Percentiles rank a stretch among this genome's conserved stretches.
phyloP scores from a whole-genome alignment of 768 basidiomycete species.

The Boletus tomentosulus region DNA sequence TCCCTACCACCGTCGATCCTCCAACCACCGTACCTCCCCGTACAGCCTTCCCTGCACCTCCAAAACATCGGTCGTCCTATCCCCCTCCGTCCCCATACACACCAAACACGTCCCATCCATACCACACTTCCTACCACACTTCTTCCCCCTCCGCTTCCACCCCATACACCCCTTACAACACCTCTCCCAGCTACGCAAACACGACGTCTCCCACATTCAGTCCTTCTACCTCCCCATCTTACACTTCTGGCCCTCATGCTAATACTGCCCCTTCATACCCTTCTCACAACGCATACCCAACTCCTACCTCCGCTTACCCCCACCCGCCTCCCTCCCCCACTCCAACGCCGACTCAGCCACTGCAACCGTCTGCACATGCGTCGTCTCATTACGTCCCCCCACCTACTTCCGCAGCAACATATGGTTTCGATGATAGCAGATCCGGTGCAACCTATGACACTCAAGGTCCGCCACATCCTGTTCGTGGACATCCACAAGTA shows the following conservation, averaged over 20 bases:
- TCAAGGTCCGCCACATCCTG: conserved; percentile 9
- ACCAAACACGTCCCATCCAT: conserved; percentile 13
- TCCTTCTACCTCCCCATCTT: conserved; percentile 19
- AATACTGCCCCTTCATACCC: conserved; percentile 12
- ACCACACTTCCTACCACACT: conserved; percentile 11
- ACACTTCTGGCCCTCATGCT: conserved; percentile 9
- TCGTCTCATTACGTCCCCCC: conserved; percentile 22
- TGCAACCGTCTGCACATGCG: conserved; percentile 18
- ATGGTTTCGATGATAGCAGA: conserved; percentile 22
- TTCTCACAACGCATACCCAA: conserved; percentile 17
- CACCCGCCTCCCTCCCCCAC: conserved; percentile 28
- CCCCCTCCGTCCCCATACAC: conserved; percentile 21
- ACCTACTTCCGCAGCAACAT: conserved; percentile 15
- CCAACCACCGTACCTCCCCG: conserved; percentile 7
- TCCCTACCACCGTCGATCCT: conserved; percentile 28
- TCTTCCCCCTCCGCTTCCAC: conserved; percentile 17
- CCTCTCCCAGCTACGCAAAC: conserved; percentile 18
- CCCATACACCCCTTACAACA: conserved; percentile 19
- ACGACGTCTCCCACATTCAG: conserved; percentile 24
- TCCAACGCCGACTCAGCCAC: conserved; percentile 27
- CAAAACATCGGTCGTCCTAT: conserved; percentile 21
- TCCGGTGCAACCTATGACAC: conserved; percentile 14
- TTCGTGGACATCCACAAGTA: conserved; percentile 18
- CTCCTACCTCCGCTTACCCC: conserved; percentile 28
- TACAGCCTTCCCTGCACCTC: conserved; percentile 9